Base-by-base conservation (phyloP, 192 early-diverging fungal species). In the Coemansia sp. region DNA sequence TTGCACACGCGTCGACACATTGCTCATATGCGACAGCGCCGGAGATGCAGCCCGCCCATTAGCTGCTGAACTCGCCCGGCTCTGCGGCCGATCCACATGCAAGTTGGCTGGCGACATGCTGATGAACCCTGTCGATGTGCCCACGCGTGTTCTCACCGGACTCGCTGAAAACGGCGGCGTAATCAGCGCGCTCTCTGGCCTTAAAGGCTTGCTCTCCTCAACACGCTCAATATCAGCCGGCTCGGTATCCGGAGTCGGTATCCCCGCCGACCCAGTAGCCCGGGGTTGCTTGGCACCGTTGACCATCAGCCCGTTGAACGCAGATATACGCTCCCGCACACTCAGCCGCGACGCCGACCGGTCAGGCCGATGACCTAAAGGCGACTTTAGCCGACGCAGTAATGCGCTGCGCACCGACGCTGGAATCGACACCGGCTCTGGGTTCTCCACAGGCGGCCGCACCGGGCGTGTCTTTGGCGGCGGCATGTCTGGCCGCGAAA, bases 321-420 rank as follows among this genome's bases (percentile, higher is more conserved):
- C 76, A 21, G 66, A 55, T 20, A 79, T 73, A 5, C 71, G 63
- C 21, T 79, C 76, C 9, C 71, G 42, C n/a, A 79, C 76, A 11
- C 76, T 79, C 14, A 54, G 21, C 12, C 57, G 15, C 15, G 60
- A 60, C 1, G 71, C 22, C n/a, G 64, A 50, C n/a, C 42, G 53
- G 52, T 79, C 76, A 1, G 64, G 60, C 14, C 37, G 67, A 5
- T 70, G 59, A 22, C 61, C 37, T 10, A 79, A 42, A 25, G 76
- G 76, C 4, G 76, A 66, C 25, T 63, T 53, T 15, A 79, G 53
- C 38, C 76, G 63, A 5, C 76, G 66, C 56, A 69, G 19, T 56
- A 79, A 19, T 15, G 57, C 60, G 49, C 68, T 69, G 48, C 73
- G 72, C 22, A 78, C 75, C 6, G 75, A 70, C 1, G 48, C 21